A percentile compares a stretch with the other conserved stretches of the same genome.
Conservation (phyloP, 2,329 filamentous ascomycete genomes). For the Cryphonectria radicalis region DNA sequence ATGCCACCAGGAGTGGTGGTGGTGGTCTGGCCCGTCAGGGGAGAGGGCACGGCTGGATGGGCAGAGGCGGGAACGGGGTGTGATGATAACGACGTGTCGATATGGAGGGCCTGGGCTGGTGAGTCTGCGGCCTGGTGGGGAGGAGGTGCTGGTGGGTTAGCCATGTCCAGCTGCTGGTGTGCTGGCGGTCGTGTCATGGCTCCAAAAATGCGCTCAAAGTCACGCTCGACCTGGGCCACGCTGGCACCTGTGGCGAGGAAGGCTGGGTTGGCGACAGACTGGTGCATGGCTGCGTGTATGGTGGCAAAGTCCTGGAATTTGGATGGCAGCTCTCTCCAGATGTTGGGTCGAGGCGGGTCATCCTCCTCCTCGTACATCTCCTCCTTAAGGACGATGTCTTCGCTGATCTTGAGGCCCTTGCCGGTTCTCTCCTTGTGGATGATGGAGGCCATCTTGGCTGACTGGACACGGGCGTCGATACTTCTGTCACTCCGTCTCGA, state of each 20-base stretch:
- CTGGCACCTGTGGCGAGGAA: slow-evolving; percentile 13
- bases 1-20: not conserved
- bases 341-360: slow-evolving; percentile 67
- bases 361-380: slow-evolving; percentile 98
- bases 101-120: not conserved
- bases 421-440: slow-evolving; percentile 77
- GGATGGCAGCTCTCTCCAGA: slow-evolving; percentile 43
- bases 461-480: slow-evolving; percentile 85
- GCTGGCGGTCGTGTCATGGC: not conserved
- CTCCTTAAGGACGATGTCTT: slow-evolving; percentile 85
- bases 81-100: not conserved
- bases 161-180: not conserved
- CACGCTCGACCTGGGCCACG: slow-evolving; percentile 15
- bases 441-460: slow-evolving; percentile 78
- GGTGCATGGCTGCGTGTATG: slow-evolving; percentile 20
- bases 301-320: slow-evolving; percentile 25
- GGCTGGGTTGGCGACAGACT: not conserved
- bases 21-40: not conserved
- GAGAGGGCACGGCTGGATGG: not conserved
- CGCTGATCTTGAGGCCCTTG: slow-evolving; percentile 77
- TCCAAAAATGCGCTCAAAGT: slow-evolving; percentile 22
- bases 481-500: slow-evolving; percentile 86
- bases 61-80: not conserved
- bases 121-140: not conserved
- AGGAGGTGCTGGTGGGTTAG: not conserved